These are phyloP conservation scores for Sclerotinia glacialis DNA, from an alignment of 2,329 filamentous ascomycete species.

Conservation along the genomic window DNA sequence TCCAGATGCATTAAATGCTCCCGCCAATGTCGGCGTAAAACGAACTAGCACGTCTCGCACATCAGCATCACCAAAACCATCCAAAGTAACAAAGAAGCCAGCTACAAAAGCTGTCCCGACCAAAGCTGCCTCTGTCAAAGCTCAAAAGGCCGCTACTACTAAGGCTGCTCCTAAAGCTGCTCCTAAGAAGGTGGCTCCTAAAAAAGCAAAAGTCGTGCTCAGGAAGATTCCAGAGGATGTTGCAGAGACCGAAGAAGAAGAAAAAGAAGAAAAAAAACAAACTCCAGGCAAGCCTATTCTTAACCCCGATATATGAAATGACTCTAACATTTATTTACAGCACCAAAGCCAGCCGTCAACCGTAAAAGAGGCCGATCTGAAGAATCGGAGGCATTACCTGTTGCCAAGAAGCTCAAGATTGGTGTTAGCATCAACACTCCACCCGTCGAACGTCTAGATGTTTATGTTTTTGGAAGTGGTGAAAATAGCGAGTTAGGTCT, in stretches of 20 bases:
- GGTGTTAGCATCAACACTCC: conserved; percentile 2
- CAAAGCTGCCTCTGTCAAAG: not conserved
- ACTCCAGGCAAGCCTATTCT: not conserved
- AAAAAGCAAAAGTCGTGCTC: not conserved
- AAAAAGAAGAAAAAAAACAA: not conserved
- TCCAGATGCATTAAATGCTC: not conserved
- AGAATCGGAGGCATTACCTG: conserved; percentile 2
- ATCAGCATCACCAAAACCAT: not conserved
- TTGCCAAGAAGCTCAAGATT: conserved; percentile 14
- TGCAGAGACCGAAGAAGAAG: not conserved
- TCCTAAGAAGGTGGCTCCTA: not conserved
- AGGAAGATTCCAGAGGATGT: not conserved
- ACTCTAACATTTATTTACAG: not conserved
- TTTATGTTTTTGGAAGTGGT: conserved; percentile 80
- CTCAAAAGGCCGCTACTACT: not conserved
- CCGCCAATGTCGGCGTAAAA: conserved; percentile 13
- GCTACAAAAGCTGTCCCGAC: not conserved
- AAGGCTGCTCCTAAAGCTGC: not conserved
- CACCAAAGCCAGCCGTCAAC: not conserved
- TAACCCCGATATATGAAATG: not conserved
- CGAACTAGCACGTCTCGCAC: not conserved
- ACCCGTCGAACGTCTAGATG: conserved; percentile 49
- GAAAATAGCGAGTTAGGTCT: conserved; percentile 79
- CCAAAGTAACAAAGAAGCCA: not conserved
- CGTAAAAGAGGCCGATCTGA: conserved; percentile 1